Evolutionary conservation across 208 protist species (phyloP), one percentile per base, ranked within the genome.

Genomic region (Eutreptiella sp.): DNA sequence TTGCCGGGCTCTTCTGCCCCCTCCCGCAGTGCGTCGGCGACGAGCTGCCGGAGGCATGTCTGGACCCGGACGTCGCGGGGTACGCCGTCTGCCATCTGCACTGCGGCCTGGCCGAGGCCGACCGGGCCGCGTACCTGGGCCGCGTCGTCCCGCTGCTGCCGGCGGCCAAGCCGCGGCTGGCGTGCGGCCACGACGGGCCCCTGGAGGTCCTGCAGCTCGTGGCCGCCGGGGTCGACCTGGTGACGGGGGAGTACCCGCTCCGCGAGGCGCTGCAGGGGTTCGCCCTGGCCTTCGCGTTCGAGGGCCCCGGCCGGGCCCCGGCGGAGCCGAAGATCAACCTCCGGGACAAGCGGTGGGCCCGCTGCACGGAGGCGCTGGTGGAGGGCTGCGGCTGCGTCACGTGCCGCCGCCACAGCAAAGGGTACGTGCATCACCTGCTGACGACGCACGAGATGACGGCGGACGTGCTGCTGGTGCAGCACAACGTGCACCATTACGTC

Each of bases 401-500:
- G 5, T 64, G 58, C 53, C 46, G 36, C 29, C 29, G 38, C 33
- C 58, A 64, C 21, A 64, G 42, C 21, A 35, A 23, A 2, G 31
- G 3, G 0, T 64, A 64, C 31, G 53, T 64, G 38, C 35, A 53
- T 23, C 58, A 64, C 31, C 33, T 64, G 0, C 29, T 64, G 1
- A 43, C 39, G n/a, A 43, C 48, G 2, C 41, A 55, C 19, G 58
- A 64, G 41, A 35, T 64, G 41, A 32, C 53, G 2, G 58, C 23
- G 31, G 9, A 43, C 16, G 33, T 64, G 46, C 31, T 64, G 16
- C 19, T 64, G 4, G 41, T 32, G 11, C 38, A 32, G 58, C 57
- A 63, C 4, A 63, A 63, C 14, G n/a, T 63, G 19, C 33, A 63
- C 19, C 9, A 50, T 4, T 63, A 63, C 38, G 19, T 53, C 26